phyloP scores from a whole-genome alignment of 805 yeast species.

The Schwanniomyces polymorphus region DNA sequence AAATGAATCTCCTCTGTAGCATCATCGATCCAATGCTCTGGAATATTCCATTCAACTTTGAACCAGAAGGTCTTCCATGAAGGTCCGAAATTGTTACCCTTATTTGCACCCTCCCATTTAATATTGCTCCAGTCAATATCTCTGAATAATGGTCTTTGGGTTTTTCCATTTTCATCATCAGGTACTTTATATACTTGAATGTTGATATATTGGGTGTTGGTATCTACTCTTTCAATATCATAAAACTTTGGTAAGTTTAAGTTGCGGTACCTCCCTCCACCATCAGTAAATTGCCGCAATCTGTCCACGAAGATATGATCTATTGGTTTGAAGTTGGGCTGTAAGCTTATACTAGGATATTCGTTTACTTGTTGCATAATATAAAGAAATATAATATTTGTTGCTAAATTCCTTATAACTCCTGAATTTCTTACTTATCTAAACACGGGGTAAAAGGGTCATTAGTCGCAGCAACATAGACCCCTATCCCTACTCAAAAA shows the following conservation, averaged over 20 bases:
- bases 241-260: slow-evolving; percentile 83
- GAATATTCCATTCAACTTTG: slow-evolving; percentile 63
- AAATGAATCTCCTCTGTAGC: slow-evolving; percentile 55
- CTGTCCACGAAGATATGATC: slow-evolving; percentile 72
- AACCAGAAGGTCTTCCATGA: slow-evolving; percentile 98
- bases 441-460: slow-evolving; percentile 1
- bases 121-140: slow-evolving; percentile 50
- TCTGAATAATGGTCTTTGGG: slow-evolving; percentile 62
- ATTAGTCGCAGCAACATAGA: neutral
- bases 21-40: slow-evolving; percentile 52
- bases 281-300: slow-evolving; percentile 70
- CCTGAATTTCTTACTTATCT: neutral
- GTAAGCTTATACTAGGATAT: slow-evolving; percentile 23
- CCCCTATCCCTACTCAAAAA: neutral
- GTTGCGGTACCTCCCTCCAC: slow-evolving; percentile 69
- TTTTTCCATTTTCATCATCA: slow-evolving; percentile 40
- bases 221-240: slow-evolving; percentile 57
- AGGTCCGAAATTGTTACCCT: slow-evolving; percentile 85
- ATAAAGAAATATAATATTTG: neutral
- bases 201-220: slow-evolving; percentile 43
- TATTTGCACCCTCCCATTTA: slow-evolving; percentile 55
- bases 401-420: neutral
- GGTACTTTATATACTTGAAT: slow-evolving; percentile 76
- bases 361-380: slow-evolving; percentile 2
- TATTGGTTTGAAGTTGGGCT: slow-evolving; percentile 75